Base-by-base conservation (phyloP, 106 monocot species). In the Agapanthus africanus region DNA sequence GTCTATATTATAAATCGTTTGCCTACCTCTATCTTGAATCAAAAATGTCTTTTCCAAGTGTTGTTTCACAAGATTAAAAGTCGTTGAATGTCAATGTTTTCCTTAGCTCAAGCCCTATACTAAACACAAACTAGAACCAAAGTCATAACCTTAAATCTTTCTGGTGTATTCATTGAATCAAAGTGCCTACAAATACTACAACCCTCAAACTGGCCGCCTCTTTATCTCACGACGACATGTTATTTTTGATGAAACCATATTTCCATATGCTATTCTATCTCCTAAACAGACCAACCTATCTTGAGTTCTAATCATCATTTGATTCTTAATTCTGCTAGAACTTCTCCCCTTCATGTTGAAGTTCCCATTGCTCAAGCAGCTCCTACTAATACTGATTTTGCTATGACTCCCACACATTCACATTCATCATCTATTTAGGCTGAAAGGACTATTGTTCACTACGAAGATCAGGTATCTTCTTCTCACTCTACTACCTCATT, bases 101-200 rank as follows among this genome's bases (percentile, higher is more conserved):
- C 63, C 63, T 32, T 63, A 35, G 63, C 10, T 63, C 18, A 32
- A 35, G 15, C 35, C 35, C 2, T 63, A 63, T 27, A 2, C 63
- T 16, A 4, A 32, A 33, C 63, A 63, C 16, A 63, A 63, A 36
- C n/a, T 63, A 1, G 35, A 4, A 1, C 7, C 34, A 18, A 4
- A 35, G 7, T 63, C 35, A 32, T 7, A 1, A 22, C 65, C 37
- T 21, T 40, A 40, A 40, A 23, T 66, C 39, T 66, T 66, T 41
- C 1, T 66, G 39, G 40, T 38, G 4, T 38, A 66, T 23, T 66
- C 65, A 11, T 7, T 7, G 2, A 40, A 38, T 40, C 65, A 40
- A 40, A 66, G 65, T 66, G 65, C 65, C 23, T 66, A 66, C 26
- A 4, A 36, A 23, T 66, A 22, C 16, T 41, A 10, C 14, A 23